Conservation (phyloP, 148 eudicot genomes). For the Camellia japonica region DNA sequence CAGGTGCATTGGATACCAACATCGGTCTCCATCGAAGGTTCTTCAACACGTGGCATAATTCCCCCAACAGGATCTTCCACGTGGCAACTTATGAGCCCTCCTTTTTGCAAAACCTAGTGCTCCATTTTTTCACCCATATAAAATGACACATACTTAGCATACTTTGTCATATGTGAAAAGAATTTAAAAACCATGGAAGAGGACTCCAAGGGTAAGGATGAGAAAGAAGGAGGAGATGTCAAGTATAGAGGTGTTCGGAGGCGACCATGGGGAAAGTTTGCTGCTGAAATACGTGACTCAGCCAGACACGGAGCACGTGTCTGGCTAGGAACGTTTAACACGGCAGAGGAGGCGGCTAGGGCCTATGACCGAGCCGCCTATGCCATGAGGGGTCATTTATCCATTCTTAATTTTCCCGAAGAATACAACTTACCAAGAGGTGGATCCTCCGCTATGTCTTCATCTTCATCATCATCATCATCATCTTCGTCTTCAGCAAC, state of each 20-base stretch:
- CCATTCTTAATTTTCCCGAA: conserved; percentile 71
- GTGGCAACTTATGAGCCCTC: conserved; percentile 23
- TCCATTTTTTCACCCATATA: conserved; percentile 17
- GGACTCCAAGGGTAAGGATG: conserved; percentile 16
- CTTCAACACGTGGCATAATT: conserved; percentile 21
- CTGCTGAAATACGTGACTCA: conserved; percentile 79
- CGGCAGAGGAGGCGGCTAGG: conserved; percentile 81
- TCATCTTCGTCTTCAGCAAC: conserved; percentile 11
- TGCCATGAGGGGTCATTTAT: conserved; percentile 67
- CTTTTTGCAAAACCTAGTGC: conserved; percentile 9
- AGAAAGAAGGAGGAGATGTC: conserved; percentile 36
- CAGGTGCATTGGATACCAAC: conserved; percentile 50
- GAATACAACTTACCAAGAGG: conserved; percentile 55
- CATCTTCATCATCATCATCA: conserved; percentile 1
- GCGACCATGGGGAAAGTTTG: conserved; percentile 92
- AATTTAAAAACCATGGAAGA: not conserved
- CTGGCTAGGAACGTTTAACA: conserved; percentile 77
- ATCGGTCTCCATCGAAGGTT: conserved; percentile 28
- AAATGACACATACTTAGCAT: not conserved
- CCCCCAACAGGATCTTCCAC: conserved; percentile 31
- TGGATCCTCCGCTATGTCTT: conserved; percentile 15
- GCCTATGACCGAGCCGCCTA: conserved; percentile 87
- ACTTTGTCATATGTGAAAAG: no score
- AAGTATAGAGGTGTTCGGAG: conserved; percentile 71
- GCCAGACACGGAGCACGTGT: conserved; percentile 65